A percentile compares a stretch with the other conserved stretches of the same genome.
Conservation (phyloP, 495 filamentous ascomycete species). For the Penicillium dipodomyicola region DNA sequence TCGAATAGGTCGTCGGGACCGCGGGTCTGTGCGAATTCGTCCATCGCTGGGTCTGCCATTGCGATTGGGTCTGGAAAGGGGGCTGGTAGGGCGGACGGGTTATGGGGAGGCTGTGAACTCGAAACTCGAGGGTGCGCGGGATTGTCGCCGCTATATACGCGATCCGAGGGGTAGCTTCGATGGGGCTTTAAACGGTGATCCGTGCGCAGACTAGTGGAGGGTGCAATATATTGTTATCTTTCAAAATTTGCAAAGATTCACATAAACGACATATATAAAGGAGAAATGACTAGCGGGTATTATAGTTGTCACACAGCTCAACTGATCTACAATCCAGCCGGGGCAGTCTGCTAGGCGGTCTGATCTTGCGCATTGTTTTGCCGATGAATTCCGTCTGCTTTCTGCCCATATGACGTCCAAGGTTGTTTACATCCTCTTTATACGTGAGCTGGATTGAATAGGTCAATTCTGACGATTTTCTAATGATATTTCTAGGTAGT, state of each 20-base stretch:
- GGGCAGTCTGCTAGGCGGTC: constrained; percentile 10
- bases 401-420: constrained; percentile 16
- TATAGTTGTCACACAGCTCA: constrained; percentile 1
- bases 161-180: constrained; percentile 29
- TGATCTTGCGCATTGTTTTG: constrained; percentile 6
- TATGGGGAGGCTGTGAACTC: not conserved
- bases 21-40: constrained; percentile 64
- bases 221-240: not conserved
- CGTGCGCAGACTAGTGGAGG: constrained; percentile 19
- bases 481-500: not conserved
- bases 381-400: constrained; percentile 6
- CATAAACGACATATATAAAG: not conserved
- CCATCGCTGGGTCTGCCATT: constrained; percentile 33
- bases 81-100: not conserved
- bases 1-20: constrained; percentile 67
- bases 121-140: not conserved
- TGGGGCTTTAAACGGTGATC: constrained; percentile 20
- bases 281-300: not conserved
- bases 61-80: not conserved
- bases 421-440: not conserved
- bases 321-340: not conserved
- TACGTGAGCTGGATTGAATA: not conserved
- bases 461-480: not conserved
- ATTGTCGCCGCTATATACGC: constrained; percentile 6
- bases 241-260: constrained; percentile 2